Evolutionary conservation across 2,329 filamentous ascomycete genomes (phyloP).

Genomic region (Aspergillus brasiliensis): DNA sequence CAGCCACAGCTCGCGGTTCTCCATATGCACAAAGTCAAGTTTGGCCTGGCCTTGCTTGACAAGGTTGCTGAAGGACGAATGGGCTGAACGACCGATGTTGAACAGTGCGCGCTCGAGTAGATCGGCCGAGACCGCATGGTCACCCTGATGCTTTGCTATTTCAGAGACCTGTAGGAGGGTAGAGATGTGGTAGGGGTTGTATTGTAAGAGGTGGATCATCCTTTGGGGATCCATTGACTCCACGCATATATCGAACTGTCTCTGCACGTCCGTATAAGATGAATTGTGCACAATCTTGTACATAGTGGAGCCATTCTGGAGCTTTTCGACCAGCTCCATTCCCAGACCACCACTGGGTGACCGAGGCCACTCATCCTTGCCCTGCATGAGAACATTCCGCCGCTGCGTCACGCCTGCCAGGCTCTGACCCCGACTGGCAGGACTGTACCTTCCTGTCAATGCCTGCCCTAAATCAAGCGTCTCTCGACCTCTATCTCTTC

Average conservation of each 20-base stretch:
- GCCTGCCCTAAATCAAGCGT: conserved; percentile 56
- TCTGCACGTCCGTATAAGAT: conserved; percentile 73
- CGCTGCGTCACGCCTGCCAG: conserved; percentile 72
- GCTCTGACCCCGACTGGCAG: conserved; percentile 61
- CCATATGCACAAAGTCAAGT: conserved; percentile 76
- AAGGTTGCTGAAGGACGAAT: conserved; percentile 77
- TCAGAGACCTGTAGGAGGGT: conserved; percentile 92
- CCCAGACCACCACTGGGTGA: conserved; percentile 77
- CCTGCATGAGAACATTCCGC: conserved; percentile 81
- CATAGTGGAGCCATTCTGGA: conserved; percentile 62
- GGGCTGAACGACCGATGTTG: conserved; percentile 84
- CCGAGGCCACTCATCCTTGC: conserved; percentile 83
- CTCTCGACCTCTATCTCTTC: conserved; percentile 58
- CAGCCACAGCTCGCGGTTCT: conserved; percentile 92
- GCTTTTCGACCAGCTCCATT: conserved; percentile 70
- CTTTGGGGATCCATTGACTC: conserved; percentile 80
- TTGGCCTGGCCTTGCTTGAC: conserved; percentile 77
- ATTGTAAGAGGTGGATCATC: conserved; percentile 73
- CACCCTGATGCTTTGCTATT: conserved; percentile 87
- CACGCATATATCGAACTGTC: conserved; percentile 76
- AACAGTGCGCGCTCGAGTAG: conserved; percentile 89
- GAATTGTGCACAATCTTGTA: conserved; percentile 78
- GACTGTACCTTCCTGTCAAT: conserved; percentile 55
- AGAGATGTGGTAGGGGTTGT: conserved; percentile 86
- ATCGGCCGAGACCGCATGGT: conserved; percentile 82